Evolutionary conservation across 306 rosid species (phyloP).

Genomic region (Vachellia collinsii): DNA sequence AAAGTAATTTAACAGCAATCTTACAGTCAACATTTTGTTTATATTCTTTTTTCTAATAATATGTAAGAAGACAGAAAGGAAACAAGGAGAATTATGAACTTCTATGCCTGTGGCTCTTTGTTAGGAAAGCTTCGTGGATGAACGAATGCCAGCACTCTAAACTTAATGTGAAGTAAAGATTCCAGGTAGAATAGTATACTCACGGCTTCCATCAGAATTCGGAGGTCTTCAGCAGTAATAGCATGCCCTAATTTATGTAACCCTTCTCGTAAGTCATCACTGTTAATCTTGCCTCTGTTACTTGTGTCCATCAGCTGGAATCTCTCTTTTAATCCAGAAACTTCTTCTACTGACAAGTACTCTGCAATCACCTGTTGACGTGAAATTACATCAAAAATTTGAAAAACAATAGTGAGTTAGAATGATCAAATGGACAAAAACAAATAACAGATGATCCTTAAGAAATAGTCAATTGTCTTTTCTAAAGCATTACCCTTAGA

Average conservation of each 20-base stretch:
- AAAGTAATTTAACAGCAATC: neutral
- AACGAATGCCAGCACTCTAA: neutral
- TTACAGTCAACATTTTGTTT: constrained; percentile 8
- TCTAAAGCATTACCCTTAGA: constrained; percentile 71
- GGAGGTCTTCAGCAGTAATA: constrained; percentile 72
- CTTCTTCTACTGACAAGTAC: constrained; percentile 91
- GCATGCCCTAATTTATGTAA: constrained; percentile 89
- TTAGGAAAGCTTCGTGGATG: neutral
- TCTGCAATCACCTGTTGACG: constrained; percentile 86
- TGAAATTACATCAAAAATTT: constrained; percentile 29
- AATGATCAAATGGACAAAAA: constrained; percentile 21
- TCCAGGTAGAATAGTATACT: constrained; percentile 45
- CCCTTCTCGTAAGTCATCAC: constrained; percentile 82
- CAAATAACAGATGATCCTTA: constrained; percentile 23
- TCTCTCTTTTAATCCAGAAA: constrained; percentile 84
- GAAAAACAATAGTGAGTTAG: neutral
- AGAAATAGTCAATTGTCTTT: constrained; percentile 24
- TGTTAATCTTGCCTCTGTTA: constrained; percentile 75
- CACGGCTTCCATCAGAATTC: constrained; percentile 92
- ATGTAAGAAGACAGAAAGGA: neutral
- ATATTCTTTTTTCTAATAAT: neutral
- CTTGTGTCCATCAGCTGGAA: constrained; percentile 74
- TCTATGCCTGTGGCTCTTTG: neutral
- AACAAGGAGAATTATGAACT: constrained; percentile 5
- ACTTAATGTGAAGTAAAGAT: constrained; percentile 13